These are phyloP conservation scores for Senna tora DNA, from an alignment of 306 rosid species.

Conservation along the genomic window DNA sequence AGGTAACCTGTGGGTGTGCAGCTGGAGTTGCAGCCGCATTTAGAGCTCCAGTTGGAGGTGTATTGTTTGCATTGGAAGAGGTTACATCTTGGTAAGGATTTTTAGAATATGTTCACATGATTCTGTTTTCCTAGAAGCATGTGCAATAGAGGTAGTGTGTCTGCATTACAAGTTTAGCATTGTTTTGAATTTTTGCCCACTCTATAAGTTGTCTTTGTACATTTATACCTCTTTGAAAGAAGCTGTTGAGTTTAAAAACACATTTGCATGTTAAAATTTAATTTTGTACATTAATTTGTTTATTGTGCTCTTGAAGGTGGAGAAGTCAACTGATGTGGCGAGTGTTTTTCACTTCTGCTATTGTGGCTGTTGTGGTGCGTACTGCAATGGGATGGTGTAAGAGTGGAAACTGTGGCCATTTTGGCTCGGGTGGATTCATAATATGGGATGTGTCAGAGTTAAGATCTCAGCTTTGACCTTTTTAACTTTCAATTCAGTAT, in stretches of 20 bases:
- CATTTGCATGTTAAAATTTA: neutral
- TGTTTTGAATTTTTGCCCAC: neutral
- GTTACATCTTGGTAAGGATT: slow-evolving; percentile 88
- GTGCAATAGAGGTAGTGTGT: slow-evolving; percentile 47
- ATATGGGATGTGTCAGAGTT: slow-evolving; percentile 96
- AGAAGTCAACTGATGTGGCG: slow-evolving; percentile 92
- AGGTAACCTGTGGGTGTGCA: slow-evolving; percentile 99
- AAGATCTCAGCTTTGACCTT: slow-evolving; percentile 56
- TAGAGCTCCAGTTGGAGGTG: slow-evolving; percentile 99
- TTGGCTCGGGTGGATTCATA: slow-evolving; percentile 98
- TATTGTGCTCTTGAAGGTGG: slow-evolving; percentile 33
- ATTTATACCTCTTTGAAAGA: slow-evolving; percentile 3
- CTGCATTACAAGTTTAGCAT: neutral
- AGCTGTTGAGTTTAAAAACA: neutral
- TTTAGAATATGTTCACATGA: slow-evolving; percentile 31
- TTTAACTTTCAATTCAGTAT: slow-evolving; percentile 37
- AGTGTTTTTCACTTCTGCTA: slow-evolving; percentile 93
- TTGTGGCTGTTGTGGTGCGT: slow-evolving; percentile 97
- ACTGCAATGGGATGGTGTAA: slow-evolving; percentile 96
- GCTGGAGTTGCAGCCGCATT: slow-evolving; percentile 99
- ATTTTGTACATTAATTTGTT: neutral
- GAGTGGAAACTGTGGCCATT: slow-evolving; percentile 95
- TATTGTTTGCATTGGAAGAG: slow-evolving; percentile 96
- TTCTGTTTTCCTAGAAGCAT: slow-evolving; percentile 47
- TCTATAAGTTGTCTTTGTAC: neutral